phyloP scores from a whole-genome alignment of 2,329 filamentous ascomycete genomes.

The Exophiala phaeomuriformis region DNA sequence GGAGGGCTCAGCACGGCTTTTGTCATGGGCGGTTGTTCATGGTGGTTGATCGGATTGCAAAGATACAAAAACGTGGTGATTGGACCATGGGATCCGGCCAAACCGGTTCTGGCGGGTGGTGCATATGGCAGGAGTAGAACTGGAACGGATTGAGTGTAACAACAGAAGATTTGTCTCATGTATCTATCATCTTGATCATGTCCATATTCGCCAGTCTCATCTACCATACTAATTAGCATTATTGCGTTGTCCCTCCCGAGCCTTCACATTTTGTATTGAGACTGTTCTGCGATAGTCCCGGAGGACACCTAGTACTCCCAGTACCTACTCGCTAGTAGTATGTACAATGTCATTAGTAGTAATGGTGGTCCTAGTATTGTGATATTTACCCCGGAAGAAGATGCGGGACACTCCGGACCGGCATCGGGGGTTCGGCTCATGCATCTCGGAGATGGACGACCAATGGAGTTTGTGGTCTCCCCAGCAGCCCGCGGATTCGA shows the following conservation, averaged over 20 bases:
- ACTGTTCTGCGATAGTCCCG: too few relatives aligned
- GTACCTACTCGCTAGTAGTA: too few relatives aligned
- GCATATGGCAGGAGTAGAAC: constrained; percentile 22
- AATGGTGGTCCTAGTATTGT: too few relatives aligned
- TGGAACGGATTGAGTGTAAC: constrained; percentile 8
- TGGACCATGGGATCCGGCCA: constrained; percentile 92
- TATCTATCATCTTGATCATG: neutral
- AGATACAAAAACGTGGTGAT: constrained; percentile 99
- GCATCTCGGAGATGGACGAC: neutral
- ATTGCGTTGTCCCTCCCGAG: too few relatives aligned
- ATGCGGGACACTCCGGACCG: constrained; percentile 8
- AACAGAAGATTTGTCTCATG: neutral
- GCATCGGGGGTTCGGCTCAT: neutral
- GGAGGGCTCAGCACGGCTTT: constrained; percentile 67
- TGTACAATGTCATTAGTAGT: too few relatives aligned
- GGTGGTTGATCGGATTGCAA: constrained; percentile 95
- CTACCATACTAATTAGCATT: too few relatives aligned
- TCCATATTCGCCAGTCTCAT: neutral
- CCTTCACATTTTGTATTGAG: too few relatives aligned
- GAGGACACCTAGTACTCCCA: too few relatives aligned
- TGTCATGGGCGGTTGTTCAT: constrained; percentile 87
- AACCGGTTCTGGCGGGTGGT: constrained; percentile 49
- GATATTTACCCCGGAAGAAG: neutral
- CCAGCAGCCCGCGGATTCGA: neutral
- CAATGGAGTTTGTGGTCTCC: neutral